These are phyloP conservation scores for Fraxinus greggii DNA, from an alignment of 305 asterid species.

Conservation along the genomic window DNA sequence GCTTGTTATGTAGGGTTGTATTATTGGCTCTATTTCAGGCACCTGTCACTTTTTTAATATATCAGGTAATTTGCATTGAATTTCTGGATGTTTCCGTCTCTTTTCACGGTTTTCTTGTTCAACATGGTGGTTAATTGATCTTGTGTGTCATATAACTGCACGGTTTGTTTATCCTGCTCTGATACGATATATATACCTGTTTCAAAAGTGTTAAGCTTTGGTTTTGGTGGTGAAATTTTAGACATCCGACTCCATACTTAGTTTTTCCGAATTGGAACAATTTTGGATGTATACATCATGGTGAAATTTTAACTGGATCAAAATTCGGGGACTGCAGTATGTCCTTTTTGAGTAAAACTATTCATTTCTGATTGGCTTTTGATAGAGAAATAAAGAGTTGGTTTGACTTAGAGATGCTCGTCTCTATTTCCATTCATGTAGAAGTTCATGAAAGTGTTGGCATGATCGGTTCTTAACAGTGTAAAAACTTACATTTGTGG, in stretches of 20 bases:
- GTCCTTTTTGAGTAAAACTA: neutral
- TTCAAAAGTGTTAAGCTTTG: neutral
- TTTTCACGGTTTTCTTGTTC: neutral
- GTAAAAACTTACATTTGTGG: neutral
- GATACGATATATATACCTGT: neutral
- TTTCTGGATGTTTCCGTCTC: slow-evolving; percentile 1
- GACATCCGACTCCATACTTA: neutral
- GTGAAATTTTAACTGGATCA: neutral
- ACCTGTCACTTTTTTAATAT: slow-evolving; percentile 60
- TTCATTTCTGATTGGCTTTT: neutral
- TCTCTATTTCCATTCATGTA: neutral
- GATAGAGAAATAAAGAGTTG: neutral
- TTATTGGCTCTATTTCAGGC: slow-evolving; percentile 74
- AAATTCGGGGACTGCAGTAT: neutral
- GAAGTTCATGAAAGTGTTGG: neutral
- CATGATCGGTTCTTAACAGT: neutral
- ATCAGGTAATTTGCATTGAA: slow-evolving; percentile 49
- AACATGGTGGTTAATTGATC: neutral
- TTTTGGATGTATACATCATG: neutral
- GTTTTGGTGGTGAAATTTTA: neutral
- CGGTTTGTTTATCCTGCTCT: neutral
- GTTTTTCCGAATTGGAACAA: neutral
- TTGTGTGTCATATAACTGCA: neutral
- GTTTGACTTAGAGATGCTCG: neutral
- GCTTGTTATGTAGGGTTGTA: slow-evolving; percentile 60